These are phyloP conservation scores for Sporothrix sp. DNA, from an alignment of 2,329 filamentous ascomycete species.

Conservation along the genomic window DNA sequence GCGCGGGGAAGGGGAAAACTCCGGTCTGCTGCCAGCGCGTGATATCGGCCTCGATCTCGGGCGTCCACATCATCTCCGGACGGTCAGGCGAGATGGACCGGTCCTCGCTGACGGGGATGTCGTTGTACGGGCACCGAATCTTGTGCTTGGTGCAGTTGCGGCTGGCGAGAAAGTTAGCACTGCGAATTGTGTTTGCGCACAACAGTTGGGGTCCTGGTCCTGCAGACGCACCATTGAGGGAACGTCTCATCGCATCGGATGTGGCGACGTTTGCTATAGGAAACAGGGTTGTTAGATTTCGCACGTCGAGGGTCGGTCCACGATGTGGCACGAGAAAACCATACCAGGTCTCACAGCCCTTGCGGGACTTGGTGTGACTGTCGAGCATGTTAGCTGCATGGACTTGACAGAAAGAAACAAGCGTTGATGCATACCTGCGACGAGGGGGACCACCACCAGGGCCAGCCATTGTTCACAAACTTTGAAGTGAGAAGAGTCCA, in stretches of 20 bases:
- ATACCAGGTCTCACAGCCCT: conserved; percentile 89
- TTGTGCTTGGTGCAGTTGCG: conserved; percentile 99
- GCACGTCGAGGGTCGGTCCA: background rate
- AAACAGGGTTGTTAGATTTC: conserved; percentile 12
- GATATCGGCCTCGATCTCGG: conserved; percentile 72
- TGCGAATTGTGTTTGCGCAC: background rate
- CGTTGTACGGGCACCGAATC: conserved; percentile 96
- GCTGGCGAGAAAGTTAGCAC: conserved; percentile 45
- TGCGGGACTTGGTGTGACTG: conserved; percentile 97
- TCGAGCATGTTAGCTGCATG: conserved; percentile 20
- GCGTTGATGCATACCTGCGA: conserved; percentile 41
- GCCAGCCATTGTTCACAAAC: conserved; percentile 62
- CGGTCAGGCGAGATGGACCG: conserved; percentile 51
- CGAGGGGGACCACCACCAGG: conserved; percentile 87
- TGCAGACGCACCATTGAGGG: conserved; percentile 77
- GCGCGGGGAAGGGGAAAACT: conserved; percentile 73
- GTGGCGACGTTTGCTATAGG: conserved; percentile 75
- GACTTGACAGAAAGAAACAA: background rate
- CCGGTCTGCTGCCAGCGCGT: conserved; percentile 77
- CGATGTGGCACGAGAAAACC: conserved; percentile 17
- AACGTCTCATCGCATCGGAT: conserved; percentile 97
- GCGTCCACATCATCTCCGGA: conserved; percentile 72
- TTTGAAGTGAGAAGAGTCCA: conserved; percentile 22
- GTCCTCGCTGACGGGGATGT: conserved; percentile 60
- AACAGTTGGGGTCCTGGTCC: too few species aligned